Conservation (phyloP, 139 green algal genomes). For the Coelastrella sp. region DNA sequence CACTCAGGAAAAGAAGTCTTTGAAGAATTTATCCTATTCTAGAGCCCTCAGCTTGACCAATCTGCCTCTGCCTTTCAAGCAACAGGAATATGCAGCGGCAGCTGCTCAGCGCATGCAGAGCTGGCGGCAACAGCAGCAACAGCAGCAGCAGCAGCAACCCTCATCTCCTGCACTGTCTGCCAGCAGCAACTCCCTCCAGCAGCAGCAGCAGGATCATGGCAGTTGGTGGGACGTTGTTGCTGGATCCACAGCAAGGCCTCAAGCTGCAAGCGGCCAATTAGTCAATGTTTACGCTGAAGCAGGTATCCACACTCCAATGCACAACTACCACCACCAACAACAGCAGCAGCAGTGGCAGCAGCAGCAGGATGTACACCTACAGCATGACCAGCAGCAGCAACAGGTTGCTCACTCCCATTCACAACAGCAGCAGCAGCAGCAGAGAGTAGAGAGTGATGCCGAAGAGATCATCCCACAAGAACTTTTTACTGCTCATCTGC, state of each 20-base stretch:
- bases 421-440: conserved; percentile 8
- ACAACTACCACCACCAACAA: not conserved
- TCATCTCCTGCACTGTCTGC: not conserved
- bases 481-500: not conserved
- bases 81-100: not conserved
- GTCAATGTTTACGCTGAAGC: not conserved
- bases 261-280: not conserved
- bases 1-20: too few relatives aligned
- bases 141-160: conserved; percentile 37
- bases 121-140: conserved; percentile 24
- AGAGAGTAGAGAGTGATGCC: too few relatives aligned
- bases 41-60: too few relatives aligned
- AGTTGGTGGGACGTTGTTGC: not conserved
- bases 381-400: not conserved
- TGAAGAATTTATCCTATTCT: too few relatives aligned
- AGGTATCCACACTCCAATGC: not conserved
- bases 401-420: not conserved
- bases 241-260: not conserved
- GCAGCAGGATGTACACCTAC: not conserved
- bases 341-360: conserved; percentile 12
- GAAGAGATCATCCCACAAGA: conserved; percentile 11
- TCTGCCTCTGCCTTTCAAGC: not conserved
- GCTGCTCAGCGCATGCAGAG: conserved; percentile 6
- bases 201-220: not conserved
- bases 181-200: conserved; percentile 17